Conservation (phyloP, 169 alveolate species). For the Cryptosporidium andersoni region DNA sequence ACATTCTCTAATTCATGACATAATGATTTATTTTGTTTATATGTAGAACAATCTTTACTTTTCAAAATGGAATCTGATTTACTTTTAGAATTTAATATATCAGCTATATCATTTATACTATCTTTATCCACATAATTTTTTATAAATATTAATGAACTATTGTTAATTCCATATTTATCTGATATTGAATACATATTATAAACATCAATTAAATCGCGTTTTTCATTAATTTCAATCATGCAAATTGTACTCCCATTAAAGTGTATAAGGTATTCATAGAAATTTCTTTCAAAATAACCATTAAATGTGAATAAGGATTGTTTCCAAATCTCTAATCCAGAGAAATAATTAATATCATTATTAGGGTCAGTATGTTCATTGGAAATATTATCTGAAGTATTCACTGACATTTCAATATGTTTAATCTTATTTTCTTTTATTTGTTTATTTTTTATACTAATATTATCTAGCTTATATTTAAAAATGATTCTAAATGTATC, state of each 20-base stretch:
- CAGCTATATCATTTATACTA: neutral
- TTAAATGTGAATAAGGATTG: slow-evolving; percentile 49
- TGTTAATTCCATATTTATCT: neutral
- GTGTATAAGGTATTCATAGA: slow-evolving; percentile 27
- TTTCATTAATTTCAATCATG: slow-evolving; percentile 23
- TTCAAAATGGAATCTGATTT: neutral
- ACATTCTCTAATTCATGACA: slow-evolving; percentile 19
- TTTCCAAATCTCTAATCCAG: slow-evolving; percentile 63
- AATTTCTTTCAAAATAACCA: slow-evolving; percentile 17
- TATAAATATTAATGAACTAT: neutral
- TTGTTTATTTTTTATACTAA: neutral
- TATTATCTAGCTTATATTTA: neutral
- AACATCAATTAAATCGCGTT: slow-evolving; percentile 13
- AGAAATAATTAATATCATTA: neutral
- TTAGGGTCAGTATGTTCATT: neutral
- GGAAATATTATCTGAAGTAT: neutral
- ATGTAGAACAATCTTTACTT: slow-evolving; percentile 18
- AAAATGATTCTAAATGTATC: neutral
- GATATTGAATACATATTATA: slow-evolving; percentile 2
- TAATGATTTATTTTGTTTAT: neutral
- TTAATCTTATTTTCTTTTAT: neutral
- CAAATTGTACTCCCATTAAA: slow-evolving; percentile 53
- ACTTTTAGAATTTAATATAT: neutral
- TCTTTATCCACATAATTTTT: neutral
- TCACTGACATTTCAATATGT: neutral